These are phyloP conservation scores for Zygnema circumcarinatum DNA, from an alignment of 139 green algal genomes.

Conservation along the genomic window DNA sequence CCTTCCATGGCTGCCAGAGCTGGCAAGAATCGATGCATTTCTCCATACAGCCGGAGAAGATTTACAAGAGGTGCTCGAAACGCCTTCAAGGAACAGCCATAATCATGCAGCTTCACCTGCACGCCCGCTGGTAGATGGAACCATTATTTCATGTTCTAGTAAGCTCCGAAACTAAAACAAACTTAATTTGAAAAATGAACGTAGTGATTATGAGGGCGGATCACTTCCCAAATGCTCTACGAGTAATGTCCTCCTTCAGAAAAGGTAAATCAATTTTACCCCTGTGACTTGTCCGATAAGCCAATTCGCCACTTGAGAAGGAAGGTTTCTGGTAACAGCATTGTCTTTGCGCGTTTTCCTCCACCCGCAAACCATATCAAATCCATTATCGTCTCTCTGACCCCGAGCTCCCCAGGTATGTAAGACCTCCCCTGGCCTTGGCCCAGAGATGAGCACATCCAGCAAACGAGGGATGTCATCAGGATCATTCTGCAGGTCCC, in stretches of 20 bases:
- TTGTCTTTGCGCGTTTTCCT: conserved; percentile 58
- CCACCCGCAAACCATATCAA: conserved; percentile 66
- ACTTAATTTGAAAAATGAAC: too few species aligned
- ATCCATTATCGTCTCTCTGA: conserved; percentile 50
- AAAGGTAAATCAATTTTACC: conserved; percentile 28
- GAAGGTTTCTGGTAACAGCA: conserved; percentile 52
- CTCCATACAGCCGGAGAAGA: conserved; percentile 58
- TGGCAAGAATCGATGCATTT: conserved; percentile 64
- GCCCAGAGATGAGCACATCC: conserved; percentile 50
- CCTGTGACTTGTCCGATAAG: conserved; percentile 59
- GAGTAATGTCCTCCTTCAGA: too few species aligned
- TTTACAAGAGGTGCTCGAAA: conserved; percentile 32
- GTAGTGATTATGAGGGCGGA: too few species aligned
- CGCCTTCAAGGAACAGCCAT: conserved; percentile 64
- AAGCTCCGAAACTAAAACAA: too few species aligned
- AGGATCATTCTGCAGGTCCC: conserved; percentile 63
- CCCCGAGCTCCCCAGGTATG: conserved; percentile 3
- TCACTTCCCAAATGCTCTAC: too few species aligned
- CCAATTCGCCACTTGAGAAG: conserved; percentile 55
- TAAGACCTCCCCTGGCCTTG: background rate
- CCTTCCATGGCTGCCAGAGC: conserved; percentile 61
- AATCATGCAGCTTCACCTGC: conserved; percentile 62
- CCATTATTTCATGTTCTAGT: too few species aligned
- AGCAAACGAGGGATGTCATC: conserved; percentile 62
- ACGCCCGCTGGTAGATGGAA: too few species aligned